phyloP scores from a whole-genome alignment of 73 alveolate species.

The Symbiodinium pilosum region DNA sequence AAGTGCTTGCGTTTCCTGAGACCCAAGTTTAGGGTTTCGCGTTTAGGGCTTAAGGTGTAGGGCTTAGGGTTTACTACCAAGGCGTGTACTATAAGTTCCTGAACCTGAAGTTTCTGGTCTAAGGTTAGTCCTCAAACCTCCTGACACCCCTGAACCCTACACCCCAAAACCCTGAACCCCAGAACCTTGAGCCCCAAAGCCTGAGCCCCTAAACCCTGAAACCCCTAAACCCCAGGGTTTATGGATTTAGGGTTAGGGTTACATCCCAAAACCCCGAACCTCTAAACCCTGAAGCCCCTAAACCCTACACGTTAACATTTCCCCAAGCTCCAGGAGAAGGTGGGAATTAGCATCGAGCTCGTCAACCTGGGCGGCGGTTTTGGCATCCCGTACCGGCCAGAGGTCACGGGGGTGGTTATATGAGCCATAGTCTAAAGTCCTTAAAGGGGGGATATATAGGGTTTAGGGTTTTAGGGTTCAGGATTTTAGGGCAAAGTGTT shows the following conservation, averaged over 20 bases:
- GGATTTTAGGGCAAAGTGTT: background rate
- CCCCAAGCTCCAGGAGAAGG: background rate
- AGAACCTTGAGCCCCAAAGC: too few relatives aligned
- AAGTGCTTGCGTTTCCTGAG: background rate
- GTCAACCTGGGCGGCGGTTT: slow-evolving; percentile 96
- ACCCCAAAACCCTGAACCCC: background rate
- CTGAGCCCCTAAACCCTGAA: too few relatives aligned
- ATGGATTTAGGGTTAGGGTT: background rate
- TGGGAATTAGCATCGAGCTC: slow-evolving; percentile 93
- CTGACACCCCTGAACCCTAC: background rate
- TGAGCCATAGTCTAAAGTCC: background rate
- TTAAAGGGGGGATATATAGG: background rate
- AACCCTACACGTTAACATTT: background rate
- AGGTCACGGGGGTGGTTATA: background rate
- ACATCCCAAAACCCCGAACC: background rate
- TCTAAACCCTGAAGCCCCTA: too few relatives aligned
- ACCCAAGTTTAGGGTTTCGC: background rate
- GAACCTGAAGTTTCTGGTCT: too few relatives aligned
- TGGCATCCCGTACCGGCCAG: slow-evolving; percentile 96
- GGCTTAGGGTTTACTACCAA: background rate
- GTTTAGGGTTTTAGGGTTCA: background rate
- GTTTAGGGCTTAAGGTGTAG: background rate
- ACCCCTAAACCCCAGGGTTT: background rate
- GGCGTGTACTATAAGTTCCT: too few relatives aligned
- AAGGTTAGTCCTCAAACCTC: too few relatives aligned